Percentiles rank a stretch among this genome's conserved stretches.
Evolutionary conservation across 2,329 filamentous ascomycete genomes (phyloP).

Genomic region (Trichoderma afroharzianum): DNA sequence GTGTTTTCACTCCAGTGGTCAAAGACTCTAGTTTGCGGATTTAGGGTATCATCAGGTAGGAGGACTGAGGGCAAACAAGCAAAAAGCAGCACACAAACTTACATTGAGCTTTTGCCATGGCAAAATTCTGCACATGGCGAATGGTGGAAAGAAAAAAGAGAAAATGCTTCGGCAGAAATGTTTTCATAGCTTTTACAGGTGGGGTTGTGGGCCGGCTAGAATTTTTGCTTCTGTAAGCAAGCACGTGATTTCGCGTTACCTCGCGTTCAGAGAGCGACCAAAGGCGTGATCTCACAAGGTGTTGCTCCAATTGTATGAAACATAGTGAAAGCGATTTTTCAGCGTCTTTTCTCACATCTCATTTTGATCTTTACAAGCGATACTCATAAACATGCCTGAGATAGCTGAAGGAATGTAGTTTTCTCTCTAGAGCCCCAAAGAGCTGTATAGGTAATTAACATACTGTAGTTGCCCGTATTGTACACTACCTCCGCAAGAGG

Average conservation of each 20-base stretch:
- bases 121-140: conserved; percentile 5
- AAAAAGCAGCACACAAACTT: conserved; percentile 13
- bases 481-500: conserved; percentile 78
- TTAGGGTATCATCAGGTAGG: conserved; percentile 73
- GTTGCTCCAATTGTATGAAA: background rate
- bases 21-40: conserved; percentile 99
- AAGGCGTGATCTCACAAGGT: background rate
- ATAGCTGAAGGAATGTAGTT: conserved; percentile 53
- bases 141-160: background rate
- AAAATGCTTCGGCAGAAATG: conserved; percentile 14
- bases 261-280: background rate
- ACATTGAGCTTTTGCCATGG: conserved; percentile 15
- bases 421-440: background rate
- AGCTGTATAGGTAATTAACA: background rate
- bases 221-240: conserved; percentile 23
- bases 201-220: conserved; percentile 20
- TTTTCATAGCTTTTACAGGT: conserved; percentile 21
- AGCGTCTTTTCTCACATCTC: background rate
- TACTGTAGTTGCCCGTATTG: conserved; percentile 70
- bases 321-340: background rate
- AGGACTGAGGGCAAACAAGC: conserved; percentile 16
- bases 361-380: background rate
- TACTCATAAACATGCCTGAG: conserved; percentile 50
- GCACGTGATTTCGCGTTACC: conserved; percentile 33
- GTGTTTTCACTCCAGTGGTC: conserved; percentile 81